Base-by-base conservation (phyloP, 495 filamentous ascomycete genomes). In the Pyrenula aspistea region DNA sequence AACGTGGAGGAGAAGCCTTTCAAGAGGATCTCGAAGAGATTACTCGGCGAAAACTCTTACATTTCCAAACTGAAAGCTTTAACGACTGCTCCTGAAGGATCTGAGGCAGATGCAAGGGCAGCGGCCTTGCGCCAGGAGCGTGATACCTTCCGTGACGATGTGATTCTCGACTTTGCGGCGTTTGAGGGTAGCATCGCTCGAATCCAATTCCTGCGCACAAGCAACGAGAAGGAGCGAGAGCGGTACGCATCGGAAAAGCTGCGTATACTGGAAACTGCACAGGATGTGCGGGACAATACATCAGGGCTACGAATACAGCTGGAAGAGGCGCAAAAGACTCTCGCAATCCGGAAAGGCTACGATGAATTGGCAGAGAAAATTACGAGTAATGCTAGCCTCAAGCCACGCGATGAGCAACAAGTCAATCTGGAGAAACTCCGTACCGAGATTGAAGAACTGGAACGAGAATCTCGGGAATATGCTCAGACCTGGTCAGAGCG, bases 1-100 rank as follows among this genome's bases (percentile, higher is more conserved):
- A 85, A 84, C 61, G 86, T 96, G 61, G 93, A 98, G 77, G 87
- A 94, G 65, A 90, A 89, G 54, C 89, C 90, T 2, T 96, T 92
- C 80, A 87, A 88, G 68, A 88, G 92, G 53, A 81, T 98, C 54
- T 84, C 86, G 10, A 89, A 89, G 71, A 84, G 88, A 49, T 80
- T 95, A 11, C 73, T 86, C 23, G 77, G 81, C 25, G 77, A 87
- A 2, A 76, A 83, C 53, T 80, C 83, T 1, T 72, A 88, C 24
- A 69, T 80, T 19, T 70, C 73, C 54, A 21, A 20, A 20, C 8
- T 52, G 8, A 80, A 85, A 24, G 82, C 80, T 1, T 82, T 80
- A 49, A 88, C 85, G 12, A 86, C 88, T 49, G 84, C 86, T 1
- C 85, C 86, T 22, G 87, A 94, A 60, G 70, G 69, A 65, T 70